A percentile compares a stretch with the other conserved stretches of the same genome.
Evolutionary conservation across 192 early-diverging fungal genomes (phyloP).

Genomic region (Endogone sp.): DNA sequence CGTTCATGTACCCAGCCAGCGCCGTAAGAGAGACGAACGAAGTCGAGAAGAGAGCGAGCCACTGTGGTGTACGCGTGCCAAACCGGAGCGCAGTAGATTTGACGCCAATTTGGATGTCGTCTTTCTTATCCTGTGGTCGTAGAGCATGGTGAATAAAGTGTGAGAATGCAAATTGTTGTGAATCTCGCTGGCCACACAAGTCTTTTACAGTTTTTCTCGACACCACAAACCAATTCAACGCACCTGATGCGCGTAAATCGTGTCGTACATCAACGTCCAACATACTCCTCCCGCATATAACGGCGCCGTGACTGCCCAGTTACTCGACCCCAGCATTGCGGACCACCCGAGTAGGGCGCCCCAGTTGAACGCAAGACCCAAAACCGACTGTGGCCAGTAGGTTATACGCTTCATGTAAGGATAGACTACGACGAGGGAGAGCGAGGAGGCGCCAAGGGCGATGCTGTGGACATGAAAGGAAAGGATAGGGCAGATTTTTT

Average conservation of each 20-base stretch:
- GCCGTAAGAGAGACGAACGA: conserved; percentile 63
- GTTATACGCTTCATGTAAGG: conserved; percentile 96
- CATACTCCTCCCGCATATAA: conserved; percentile 81
- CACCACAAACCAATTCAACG: too few relatives aligned
- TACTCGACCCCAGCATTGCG: conserved; percentile 63
- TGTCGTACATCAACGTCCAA: conserved; percentile 97
- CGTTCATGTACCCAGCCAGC: conserved; percentile 77
- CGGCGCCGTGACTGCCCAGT: conserved; percentile 73
- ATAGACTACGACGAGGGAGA: conserved; percentile 75
- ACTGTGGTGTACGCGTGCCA: conserved; percentile 63
- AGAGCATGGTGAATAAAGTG: not conserved
- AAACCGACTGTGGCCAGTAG: conserved; percentile 89
- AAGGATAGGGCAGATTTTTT: too few relatives aligned
- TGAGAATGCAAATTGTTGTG: not conserved
- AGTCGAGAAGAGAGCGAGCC: conserved; percentile 69
- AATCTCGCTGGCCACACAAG: too few relatives aligned
- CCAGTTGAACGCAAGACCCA: conserved; percentile 93
- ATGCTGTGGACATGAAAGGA: too few relatives aligned
- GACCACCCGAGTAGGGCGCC: conserved; percentile 87
- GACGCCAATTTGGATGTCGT: conserved; percentile 82
- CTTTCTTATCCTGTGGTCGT: conserved; percentile 69
- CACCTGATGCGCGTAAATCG: conserved; percentile 91
- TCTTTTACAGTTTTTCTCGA: too few relatives aligned
- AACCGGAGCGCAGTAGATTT: conserved; percentile 91
- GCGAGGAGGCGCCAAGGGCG: conserved; percentile 72